Evolutionary conservation across 2,329 filamentous ascomycete genomes (phyloP).

Genomic region (Colletotrichum echinochloae): DNA sequence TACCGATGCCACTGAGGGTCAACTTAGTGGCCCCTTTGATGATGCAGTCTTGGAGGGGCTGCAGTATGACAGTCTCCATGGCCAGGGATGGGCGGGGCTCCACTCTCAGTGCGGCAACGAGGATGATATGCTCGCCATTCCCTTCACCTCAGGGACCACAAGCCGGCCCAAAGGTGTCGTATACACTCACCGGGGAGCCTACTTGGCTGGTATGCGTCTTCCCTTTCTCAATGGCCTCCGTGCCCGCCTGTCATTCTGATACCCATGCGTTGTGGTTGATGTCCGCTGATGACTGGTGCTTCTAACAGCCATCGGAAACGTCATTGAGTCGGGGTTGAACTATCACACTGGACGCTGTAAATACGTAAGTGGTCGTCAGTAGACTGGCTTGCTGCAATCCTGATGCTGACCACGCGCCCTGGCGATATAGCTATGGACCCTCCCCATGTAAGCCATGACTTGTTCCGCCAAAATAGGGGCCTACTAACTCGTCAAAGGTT

Average conservation of each 20-base stretch:
- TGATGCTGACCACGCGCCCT: not conserved
- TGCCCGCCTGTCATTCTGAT: not conserved
- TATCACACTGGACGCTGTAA: conserved; percentile 75
- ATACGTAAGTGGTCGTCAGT: conserved; percentile 60
- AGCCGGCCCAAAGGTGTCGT: conserved; percentile 92
- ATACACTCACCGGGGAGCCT: conserved; percentile 88
- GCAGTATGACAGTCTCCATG: conserved; percentile 74
- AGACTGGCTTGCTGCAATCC: not conserved
- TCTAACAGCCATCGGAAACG: conserved; percentile 81
- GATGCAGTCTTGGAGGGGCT: conserved; percentile 85
- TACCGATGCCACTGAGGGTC: conserved; percentile 80
- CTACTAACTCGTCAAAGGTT: conserved; percentile 59
- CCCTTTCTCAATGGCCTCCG: not conserved
- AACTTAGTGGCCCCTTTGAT: conserved; percentile 84
- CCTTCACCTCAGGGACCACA: conserved; percentile 95
- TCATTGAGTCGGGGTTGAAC: conserved; percentile 90
- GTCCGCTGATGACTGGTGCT: conserved; percentile 18
- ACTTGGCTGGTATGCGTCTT: conserved; percentile 9
- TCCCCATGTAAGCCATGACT: conserved; percentile 84
- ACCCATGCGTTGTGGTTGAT: not conserved
- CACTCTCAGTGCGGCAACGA: conserved; percentile 79
- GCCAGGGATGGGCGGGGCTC: conserved; percentile 81
- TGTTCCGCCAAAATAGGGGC: not conserved
- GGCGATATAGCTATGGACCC: conserved; percentile 75
- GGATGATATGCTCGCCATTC: conserved; percentile 84